Percentiles rank a stretch among this genome's conserved stretches.
phyloP scores from a whole-genome alignment of 2,329 filamentous ascomycete genomes.

The Venturia asperata region DNA sequence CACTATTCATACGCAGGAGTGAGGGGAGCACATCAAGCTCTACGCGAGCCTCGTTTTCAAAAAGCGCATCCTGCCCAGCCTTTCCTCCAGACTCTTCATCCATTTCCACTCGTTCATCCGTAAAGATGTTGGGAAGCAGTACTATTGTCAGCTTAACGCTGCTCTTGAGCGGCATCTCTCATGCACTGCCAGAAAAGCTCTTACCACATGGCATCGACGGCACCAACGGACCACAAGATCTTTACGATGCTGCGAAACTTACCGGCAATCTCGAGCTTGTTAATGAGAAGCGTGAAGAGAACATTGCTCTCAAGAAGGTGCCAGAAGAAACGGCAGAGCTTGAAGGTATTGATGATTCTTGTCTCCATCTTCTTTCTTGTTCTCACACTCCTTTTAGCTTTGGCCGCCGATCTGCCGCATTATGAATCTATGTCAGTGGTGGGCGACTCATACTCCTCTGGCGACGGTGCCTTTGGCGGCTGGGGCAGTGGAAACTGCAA shows the following conservation, averaged over 20 bases:
- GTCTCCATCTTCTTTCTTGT: neutral
- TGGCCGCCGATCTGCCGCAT: neutral
- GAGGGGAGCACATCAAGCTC: neutral
- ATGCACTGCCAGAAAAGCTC: neutral
- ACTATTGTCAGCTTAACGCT: neutral
- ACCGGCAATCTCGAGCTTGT: neutral
- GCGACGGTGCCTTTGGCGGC: slow-evolving; percentile 2
- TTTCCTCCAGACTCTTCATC: neutral
- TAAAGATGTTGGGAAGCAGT: slow-evolving; percentile 1
- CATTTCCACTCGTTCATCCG: neutral
- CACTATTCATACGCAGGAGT: neutral
- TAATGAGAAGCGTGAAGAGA: neutral
- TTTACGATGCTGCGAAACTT: neutral
- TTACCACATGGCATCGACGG: neutral
- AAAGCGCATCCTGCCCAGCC: neutral
- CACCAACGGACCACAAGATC: neutral
- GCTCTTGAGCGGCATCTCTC: neutral
- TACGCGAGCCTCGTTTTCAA: neutral
- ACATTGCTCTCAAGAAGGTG: neutral
- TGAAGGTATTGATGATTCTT: neutral
- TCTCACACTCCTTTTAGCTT: neutral
- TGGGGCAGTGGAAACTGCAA: neutral
- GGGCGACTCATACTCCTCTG: slow-evolving; percentile 15
- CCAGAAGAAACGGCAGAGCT: neutral
- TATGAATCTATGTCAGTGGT: neutral